Percentiles rank a stretch among this genome's conserved stretches.
Conservation (phyloP, 108 stramenopile species). For the Bacterosira constricta region DNA sequence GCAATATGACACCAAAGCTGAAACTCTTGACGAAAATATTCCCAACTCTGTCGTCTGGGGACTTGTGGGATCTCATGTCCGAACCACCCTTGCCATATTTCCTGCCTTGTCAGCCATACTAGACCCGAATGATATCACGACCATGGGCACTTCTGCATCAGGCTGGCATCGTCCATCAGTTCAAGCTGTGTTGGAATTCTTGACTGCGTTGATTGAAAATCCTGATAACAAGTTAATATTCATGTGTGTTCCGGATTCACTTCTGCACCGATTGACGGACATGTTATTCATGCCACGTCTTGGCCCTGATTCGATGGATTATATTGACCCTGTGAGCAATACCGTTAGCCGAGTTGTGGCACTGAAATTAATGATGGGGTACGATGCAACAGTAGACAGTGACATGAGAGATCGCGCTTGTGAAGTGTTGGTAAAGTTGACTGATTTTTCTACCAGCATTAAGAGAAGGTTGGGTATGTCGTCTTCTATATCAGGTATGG, state of each 20-base stretch:
- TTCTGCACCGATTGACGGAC: conserved; percentile 67
- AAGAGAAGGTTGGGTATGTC: conserved; percentile 55
- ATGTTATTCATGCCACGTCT: conserved; percentile 76
- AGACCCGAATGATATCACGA: conserved; percentile 43
- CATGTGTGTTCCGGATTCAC: conserved; percentile 55
- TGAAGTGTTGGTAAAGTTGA: conserved; percentile 72
- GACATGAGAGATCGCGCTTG: conserved; percentile 82
- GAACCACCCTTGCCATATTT: conserved; percentile 37
- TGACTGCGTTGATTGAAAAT: conserved; percentile 45
- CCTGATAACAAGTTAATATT: conserved; percentile 66
- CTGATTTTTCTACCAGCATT: conserved; percentile 64
- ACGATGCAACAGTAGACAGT: conserved; percentile 79
- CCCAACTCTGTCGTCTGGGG: conserved; percentile 31
- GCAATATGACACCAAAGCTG: conserved; percentile 61
- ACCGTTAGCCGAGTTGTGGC: conserved; percentile 66
- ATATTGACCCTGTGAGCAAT: conserved; percentile 73
- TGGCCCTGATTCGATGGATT: conserved; percentile 77
- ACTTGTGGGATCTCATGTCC: conserved; percentile 25
- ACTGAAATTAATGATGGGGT: conserved; percentile 64
- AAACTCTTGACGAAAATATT: conserved; percentile 40
- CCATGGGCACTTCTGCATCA: conserved; percentile 30
- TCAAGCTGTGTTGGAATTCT: conserved; percentile 38
- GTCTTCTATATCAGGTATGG: conserved; percentile 26
- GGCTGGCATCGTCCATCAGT: conserved; percentile 53
- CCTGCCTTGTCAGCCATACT: conserved; percentile 37